Base-by-base conservation (phyloP, 495 filamentous ascomycete species). In the Penicillium cosmopolitanum region DNA sequence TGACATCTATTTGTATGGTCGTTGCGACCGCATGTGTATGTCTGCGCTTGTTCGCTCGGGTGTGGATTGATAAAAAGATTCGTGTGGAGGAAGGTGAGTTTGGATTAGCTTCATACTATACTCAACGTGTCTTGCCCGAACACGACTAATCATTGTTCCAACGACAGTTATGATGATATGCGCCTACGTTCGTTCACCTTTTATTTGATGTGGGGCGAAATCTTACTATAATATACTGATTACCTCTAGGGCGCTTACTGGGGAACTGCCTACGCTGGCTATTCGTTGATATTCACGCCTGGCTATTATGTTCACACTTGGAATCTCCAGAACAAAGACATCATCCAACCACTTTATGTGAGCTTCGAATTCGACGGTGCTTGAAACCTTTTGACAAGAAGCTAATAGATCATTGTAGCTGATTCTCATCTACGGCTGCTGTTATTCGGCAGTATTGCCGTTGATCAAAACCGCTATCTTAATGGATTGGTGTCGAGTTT, bases 231-330 rank as follows among this genome's bases (percentile, higher is more conserved):
- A 31, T 38, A 13, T 38, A 38, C 36, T 38, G 10, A 38, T 38
- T 10, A 16, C n/a, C 6, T 44, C 4, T 10, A 68, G 65, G 68
- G 61, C 31, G 59, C 63, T 40, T 71, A 65, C 44, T 68, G 61
- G 57, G 68, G 61, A 5, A 65, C 66, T 5, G 55, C 56, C 2
- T 71, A 68, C 44, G 61, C 62, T 12, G 60, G 50, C 10, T 67
- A 65, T 40, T 44, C 34, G 7, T 43, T 67, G 53, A 67, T 67
- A 3, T 48, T 51, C 18, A 62, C 55, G 1, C 64, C 67, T 2
- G 64, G 67, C 0, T 70, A 65, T 31, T 65, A 51, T 48, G 65
- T 70, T 15, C 64, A 67, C 23, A 61, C 55, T 1, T 70, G 64
- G 67, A 60, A 70, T 35, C 55, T 70, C 18, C 52, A 35, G 4